These are phyloP conservation scores for Lentinula novae-zelandiae DNA, from an alignment of 1,284 basidiomycete species.

Conservation along the genomic window DNA sequence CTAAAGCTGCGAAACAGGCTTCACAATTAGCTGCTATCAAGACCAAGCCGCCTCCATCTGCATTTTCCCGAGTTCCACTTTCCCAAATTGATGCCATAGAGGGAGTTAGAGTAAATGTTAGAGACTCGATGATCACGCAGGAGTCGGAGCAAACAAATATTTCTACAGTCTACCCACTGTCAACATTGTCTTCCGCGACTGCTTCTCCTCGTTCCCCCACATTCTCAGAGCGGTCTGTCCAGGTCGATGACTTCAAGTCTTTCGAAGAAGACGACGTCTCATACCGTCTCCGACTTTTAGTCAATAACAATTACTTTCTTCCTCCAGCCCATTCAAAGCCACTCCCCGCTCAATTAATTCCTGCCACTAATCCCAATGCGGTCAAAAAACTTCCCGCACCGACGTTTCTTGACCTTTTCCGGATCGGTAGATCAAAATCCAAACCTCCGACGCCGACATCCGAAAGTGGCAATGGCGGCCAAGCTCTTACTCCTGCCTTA, in stretches of 20 bases:
- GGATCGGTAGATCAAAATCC: conserved; percentile 59
- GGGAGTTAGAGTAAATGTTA: conserved; percentile 15
- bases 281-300: conserved; percentile 72
- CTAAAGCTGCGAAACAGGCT: conserved; percentile 9
- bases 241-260: conserved; percentile 37
- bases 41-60: conserved; percentile 26
- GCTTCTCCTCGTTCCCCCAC: conserved; percentile 49
- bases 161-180: conserved; percentile 73
- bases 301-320: conserved; percentile 81
- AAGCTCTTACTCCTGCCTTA: conserved; percentile 38
- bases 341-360: conserved; percentile 40
- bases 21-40: conserved; percentile 6
- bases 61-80: conserved; percentile 42
- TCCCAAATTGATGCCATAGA: conserved; percentile 25
- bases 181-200: conserved; percentile 54
- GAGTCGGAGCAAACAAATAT: conserved; percentile 36
- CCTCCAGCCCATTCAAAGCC: conserved; percentile 82
- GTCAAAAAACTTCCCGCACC: conserved; percentile 41
- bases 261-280: conserved; percentile 79
- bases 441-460: conserved; percentile 49
- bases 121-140: conserved; percentile 47
- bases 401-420: conserved; percentile 68
- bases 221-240: conserved; percentile 38
- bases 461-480: conserved; percentile 27
- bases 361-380: conserved; percentile 41